Base-by-base conservation (phyloP, 2,329 filamentous ascomycete species). In the Talaromyces verruculosus region DNA sequence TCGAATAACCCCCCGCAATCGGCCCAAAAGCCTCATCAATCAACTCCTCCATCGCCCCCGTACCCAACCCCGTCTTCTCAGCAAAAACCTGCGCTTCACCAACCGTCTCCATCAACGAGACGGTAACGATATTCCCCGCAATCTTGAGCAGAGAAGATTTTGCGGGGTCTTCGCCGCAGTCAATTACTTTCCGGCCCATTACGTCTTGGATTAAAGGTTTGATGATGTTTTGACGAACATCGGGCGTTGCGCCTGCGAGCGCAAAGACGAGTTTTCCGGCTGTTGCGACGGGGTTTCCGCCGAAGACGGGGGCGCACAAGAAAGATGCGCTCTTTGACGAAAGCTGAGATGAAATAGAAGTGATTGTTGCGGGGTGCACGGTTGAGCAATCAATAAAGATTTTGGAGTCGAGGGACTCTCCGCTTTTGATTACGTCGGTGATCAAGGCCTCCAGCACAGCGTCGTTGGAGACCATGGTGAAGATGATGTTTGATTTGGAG, bases 331-430 rank as follows among this genome's bases (percentile, higher is more conserved):
- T 71, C 43, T 76, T 73, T 37, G 70, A 72, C 39, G 73, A 71
- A 7, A 82, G 70, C 64, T 76, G 69, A 8, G 74, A 69, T 7
- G 76, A 72, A 0, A 78, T 73, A 0, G 71, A 67, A 1, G 72
- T 71, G 10, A 79, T 76, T 1, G 91, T 92, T 61, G 92, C 87
- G 0, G 93, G 92, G 73, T 94, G 91, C 41, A 97, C 87, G 6
- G 93, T 96, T 3, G 91, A 94, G 82, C 90, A 93, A 73, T 97
- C 92, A 19, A 96, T 86, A 70, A 96, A 89, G 41, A 96, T 82
- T 81, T 96, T 97, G 69, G 88, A 90, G 35, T 83, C 83, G 39
- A 91, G 72, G 0, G 75, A 71, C 15, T 72, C 70, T 3, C 71
- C 72, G 3, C 68, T 73, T 43, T 64, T 70, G 57, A 72, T 61